Evolutionary conservation across 106 monocot species (phyloP).

Genomic region (Dendrobium officinale): DNA sequence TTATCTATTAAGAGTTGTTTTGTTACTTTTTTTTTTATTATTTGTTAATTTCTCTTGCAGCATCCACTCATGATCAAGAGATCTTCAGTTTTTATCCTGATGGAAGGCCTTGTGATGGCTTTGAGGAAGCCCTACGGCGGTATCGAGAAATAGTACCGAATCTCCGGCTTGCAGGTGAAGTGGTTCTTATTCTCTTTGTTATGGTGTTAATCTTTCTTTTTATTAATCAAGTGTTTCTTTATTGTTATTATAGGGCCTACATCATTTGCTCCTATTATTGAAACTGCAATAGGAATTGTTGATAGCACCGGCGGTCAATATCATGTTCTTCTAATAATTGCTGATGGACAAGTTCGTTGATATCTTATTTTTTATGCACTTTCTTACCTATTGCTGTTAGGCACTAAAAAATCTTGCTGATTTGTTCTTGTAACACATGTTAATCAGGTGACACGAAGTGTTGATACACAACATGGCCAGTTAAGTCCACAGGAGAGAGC

Average conservation of each 20-base stretch:
- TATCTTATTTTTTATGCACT: not conserved
- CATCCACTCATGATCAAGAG: constrained; percentile 75
- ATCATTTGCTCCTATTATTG: constrained; percentile 88
- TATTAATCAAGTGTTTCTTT: not conserved
- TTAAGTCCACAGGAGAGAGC: constrained; percentile 63
- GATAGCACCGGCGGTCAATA: constrained; percentile 78
- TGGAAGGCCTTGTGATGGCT: constrained; percentile 65
- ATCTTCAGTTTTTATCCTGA: constrained; percentile 80
- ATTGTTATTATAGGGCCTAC: constrained; percentile 60
- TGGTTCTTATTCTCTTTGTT: not conserved
- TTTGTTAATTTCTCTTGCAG: constrained; percentile 27
- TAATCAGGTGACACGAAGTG: constrained; percentile 69
- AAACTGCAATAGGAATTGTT: constrained; percentile 77
- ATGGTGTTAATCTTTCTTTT: not conserved
- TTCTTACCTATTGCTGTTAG: not conserved
- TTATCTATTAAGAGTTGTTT: constrained; percentile 2
- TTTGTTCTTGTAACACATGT: not conserved
- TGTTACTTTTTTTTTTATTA: not conserved
- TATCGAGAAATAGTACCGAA: constrained; percentile 70
- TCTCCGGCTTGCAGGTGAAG: constrained; percentile 61
- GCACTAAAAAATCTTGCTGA: not conserved
- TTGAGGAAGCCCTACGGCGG: constrained; percentile 51
- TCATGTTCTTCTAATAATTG: constrained; percentile 88
- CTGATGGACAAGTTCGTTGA: constrained; percentile 73
- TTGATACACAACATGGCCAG: constrained; percentile 43